Conservation (phyloP, 768 basidiomycete genomes). For the Dioszegia hungarica region DNA sequence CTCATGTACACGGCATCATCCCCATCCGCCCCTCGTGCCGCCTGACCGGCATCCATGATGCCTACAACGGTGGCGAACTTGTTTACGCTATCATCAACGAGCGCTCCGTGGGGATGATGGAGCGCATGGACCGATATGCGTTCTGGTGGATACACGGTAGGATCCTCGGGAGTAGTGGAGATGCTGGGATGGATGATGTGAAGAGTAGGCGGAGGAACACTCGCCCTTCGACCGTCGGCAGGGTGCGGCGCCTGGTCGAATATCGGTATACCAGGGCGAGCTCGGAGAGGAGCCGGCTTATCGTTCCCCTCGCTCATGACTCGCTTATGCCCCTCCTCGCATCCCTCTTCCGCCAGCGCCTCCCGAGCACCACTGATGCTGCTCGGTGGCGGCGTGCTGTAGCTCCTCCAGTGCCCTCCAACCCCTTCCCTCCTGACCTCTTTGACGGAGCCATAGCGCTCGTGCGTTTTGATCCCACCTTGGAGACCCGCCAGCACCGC, state of each 20-base stretch:
- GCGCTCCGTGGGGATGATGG: conserved; percentile 1
- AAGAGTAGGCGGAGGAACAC: neutral
- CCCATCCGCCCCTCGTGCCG: neutral
- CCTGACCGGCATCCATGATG: conserved; percentile 16
- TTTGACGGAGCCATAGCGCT: neutral
- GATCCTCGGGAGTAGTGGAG: neutral
- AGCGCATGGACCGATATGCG: neutral
- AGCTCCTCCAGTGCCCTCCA: conserved; percentile 7
- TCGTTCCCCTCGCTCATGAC: neutral
- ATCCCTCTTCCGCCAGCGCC: neutral
- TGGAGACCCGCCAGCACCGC: neutral
- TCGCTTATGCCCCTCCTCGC: neutral
- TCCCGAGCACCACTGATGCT: neutral
- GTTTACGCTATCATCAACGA: neutral
- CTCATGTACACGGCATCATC: conserved; percentile 1
- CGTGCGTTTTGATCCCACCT: neutral
- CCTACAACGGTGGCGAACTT: conserved; percentile 16
- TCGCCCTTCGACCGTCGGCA: neutral
- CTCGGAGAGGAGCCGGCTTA: neutral
- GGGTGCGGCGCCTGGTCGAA: too few species aligned
- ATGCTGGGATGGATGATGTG: conserved; percentile 4
- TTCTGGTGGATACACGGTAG: neutral
- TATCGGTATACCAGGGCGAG: neutral
- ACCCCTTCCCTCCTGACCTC: neutral
- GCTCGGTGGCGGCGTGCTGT: neutral